Evolutionary conservation across 495 filamentous ascomycete species (phyloP).

Genomic region (Xylaria venustula): DNA sequence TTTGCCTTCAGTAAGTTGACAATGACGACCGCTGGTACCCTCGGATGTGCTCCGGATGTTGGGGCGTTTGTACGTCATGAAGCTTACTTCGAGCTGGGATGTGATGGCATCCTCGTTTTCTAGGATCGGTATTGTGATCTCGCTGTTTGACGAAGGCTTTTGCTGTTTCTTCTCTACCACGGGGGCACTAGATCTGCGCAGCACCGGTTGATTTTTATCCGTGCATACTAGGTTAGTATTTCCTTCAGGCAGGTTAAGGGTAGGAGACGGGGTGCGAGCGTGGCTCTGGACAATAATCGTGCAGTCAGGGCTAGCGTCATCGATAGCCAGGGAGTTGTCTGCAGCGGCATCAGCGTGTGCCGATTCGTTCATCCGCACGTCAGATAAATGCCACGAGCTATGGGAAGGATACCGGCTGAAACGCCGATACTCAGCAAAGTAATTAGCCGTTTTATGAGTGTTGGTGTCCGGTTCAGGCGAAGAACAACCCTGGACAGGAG

Average conservation of each 20-base stretch:
- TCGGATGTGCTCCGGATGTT: slow-evolving; percentile 9
- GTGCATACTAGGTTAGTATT: not conserved
- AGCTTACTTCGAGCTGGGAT: slow-evolving; percentile 20
- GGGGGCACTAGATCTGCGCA: not conserved
- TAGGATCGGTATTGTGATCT: slow-evolving; percentile 2
- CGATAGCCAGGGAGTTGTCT: not conserved
- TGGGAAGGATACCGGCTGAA: slow-evolving; percentile 5
- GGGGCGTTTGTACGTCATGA: slow-evolving; percentile 8
- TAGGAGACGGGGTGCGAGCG: not conserved
- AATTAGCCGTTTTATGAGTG: slow-evolving; percentile 11
- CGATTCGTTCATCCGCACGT: not conserved
- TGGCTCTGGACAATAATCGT: not conserved
- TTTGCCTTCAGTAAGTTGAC: not conserved
- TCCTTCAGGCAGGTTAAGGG: too few relatives aligned
- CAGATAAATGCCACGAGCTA: not conserved
- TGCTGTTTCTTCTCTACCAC: not conserved
- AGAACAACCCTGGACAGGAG: slow-evolving; percentile 9
- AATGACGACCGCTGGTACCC: slow-evolving; percentile 4
- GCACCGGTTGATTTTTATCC: not conserved
- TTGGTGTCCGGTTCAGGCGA: slow-evolving; percentile 17
- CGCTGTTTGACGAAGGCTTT: not conserved
- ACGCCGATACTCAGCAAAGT: not conserved
- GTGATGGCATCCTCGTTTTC: slow-evolving; percentile 17
- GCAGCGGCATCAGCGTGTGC: not conserved
- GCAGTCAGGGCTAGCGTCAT: not conserved